Conservation (phyloP, 2,329 filamentous ascomycete species). For the Microdochium trichocladiopsis region DNA sequence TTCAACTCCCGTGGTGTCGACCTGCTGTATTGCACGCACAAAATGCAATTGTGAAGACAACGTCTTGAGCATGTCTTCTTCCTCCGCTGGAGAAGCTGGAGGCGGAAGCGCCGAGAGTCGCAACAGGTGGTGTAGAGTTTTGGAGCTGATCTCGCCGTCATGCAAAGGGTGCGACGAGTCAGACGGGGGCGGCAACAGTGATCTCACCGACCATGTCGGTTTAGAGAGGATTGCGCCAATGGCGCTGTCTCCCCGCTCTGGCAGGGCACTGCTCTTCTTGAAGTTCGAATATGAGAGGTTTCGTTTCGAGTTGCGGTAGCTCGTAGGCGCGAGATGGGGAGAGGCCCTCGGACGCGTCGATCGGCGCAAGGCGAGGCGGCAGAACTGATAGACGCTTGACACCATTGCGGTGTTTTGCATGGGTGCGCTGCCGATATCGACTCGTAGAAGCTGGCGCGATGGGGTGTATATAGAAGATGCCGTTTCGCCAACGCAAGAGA, state of each 20-base stretch:
- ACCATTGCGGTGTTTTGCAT: slow-evolving; percentile 10
- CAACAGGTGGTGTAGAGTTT: slow-evolving; percentile 75
- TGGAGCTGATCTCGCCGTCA: slow-evolving; percentile 41
- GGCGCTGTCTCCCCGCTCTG: neutral
- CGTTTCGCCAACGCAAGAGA: too few species aligned
- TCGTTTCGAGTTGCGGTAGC: too few species aligned
- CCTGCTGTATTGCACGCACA: slow-evolving; percentile 75
- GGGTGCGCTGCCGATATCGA: too few species aligned
- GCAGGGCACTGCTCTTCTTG: neutral
- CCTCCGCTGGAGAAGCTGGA: slow-evolving; percentile 55
- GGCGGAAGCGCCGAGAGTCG: slow-evolving; percentile 81
- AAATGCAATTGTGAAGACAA: slow-evolving; percentile 82
- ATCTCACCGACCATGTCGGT: slow-evolving; percentile 78
- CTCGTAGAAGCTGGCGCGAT: too few species aligned
- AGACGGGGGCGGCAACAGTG: slow-evolving; percentile 53
- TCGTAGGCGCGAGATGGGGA: neutral
- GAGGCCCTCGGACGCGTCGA: neutral
- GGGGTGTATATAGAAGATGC: too few species aligned
- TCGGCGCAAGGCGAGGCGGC: slow-evolving; percentile 12
- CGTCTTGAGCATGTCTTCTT: slow-evolving; percentile 64
- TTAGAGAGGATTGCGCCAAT: slow-evolving; percentile 49
- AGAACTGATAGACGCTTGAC: slow-evolving; percentile 14
- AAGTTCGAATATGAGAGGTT: neutral
- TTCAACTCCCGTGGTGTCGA: slow-evolving; percentile 65
- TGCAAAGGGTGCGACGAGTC: slow-evolving; percentile 6